phyloP scores from a whole-genome alignment of 129 eudicot species.

The Chrysanthemum lavandulifolium region DNA sequence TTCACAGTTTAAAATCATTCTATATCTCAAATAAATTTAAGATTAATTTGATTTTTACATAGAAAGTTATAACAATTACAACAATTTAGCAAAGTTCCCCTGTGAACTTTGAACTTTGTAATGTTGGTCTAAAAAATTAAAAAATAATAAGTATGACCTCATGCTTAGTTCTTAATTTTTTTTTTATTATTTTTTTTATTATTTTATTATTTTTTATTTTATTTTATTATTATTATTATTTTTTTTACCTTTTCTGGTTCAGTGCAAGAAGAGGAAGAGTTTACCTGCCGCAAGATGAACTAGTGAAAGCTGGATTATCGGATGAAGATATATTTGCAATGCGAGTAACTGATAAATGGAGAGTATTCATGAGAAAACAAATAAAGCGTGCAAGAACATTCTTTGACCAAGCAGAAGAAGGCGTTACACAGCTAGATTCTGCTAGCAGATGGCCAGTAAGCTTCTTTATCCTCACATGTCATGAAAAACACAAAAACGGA shows the following conservation, averaged over 20 bases:
- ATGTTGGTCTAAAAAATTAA: not conserved
- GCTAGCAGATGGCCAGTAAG: slow-evolving; percentile 99
- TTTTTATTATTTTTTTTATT: not conserved
- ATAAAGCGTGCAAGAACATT: slow-evolving; percentile 88
- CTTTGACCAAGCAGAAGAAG: slow-evolving; percentile 91
- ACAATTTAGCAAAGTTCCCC: not conserved
- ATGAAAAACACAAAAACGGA: not conserved
- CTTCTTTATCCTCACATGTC: not conserved
- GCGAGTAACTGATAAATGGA: slow-evolving; percentile 94
- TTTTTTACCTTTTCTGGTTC: slow-evolving; percentile 6
- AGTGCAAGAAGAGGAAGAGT: slow-evolving; percentile 97
- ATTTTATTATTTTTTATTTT: too few species aligned
- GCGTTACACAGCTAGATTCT: slow-evolving; percentile 80
- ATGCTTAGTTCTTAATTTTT: slow-evolving; percentile 3
- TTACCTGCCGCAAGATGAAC: slow-evolving; percentile 91
- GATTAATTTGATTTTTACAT: not conserved
- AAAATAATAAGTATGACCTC: slow-evolving; percentile 3
- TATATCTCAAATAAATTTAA: not conserved
- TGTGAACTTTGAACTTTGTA: not conserved
- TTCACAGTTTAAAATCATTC: not conserved
- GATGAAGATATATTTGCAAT: slow-evolving; percentile 92
- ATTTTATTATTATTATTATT: not conserved
- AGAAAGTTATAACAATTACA: not conserved
- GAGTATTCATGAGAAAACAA: slow-evolving; percentile 88
- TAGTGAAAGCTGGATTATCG: slow-evolving; percentile 86